These are phyloP conservation scores for Fistulifera pelliculosa DNA, from an alignment of 108 stramenopile species.

Conservation along the genomic window DNA sequence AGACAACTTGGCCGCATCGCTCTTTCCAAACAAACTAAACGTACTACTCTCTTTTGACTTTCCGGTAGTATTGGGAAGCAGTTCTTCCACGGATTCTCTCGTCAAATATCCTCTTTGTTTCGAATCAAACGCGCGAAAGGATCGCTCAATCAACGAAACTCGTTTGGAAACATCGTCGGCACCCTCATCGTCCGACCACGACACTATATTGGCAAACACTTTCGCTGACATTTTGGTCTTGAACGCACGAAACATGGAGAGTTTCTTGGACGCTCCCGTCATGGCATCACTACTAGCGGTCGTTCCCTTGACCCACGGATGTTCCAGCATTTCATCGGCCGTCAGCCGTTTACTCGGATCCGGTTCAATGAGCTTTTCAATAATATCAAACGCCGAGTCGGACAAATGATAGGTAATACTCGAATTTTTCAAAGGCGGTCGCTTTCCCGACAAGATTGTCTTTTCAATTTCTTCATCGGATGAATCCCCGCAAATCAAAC, in stretches of 20 bases:
- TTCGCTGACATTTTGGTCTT: conserved; percentile 58
- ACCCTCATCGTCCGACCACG: conserved; percentile 34
- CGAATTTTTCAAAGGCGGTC: conserved; percentile 31
- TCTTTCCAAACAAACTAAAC: background rate
- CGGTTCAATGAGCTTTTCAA: conserved; percentile 52
- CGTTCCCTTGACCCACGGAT: conserved; percentile 83
- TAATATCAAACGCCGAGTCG: conserved; percentile 59
- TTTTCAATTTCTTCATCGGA: conserved; percentile 58
- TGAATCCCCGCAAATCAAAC: conserved; percentile 50
- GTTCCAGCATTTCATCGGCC: conserved; percentile 68
- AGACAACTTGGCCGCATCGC: conserved; percentile 13
- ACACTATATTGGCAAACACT: conserved; percentile 57
- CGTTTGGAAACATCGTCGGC: conserved; percentile 25
- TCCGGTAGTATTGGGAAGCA: conserved; percentile 22
- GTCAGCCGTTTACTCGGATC: conserved; percentile 66
- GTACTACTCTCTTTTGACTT: conserved; percentile 4
- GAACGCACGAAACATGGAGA: conserved; percentile 52
- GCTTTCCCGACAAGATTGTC: conserved; percentile 23
- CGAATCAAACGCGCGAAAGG: conserved; percentile 56
- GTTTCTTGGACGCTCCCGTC: conserved; percentile 50
- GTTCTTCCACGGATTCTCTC: conserved; percentile 16
- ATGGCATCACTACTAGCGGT: conserved; percentile 66
- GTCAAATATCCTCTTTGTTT: conserved; percentile 36
- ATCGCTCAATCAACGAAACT: conserved; percentile 61
- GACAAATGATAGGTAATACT: conserved; percentile 45